These are phyloP conservation scores for Fagopyrum tataricum DNA, from an alignment of 148 eudicot species.

Conservation along the genomic window DNA sequence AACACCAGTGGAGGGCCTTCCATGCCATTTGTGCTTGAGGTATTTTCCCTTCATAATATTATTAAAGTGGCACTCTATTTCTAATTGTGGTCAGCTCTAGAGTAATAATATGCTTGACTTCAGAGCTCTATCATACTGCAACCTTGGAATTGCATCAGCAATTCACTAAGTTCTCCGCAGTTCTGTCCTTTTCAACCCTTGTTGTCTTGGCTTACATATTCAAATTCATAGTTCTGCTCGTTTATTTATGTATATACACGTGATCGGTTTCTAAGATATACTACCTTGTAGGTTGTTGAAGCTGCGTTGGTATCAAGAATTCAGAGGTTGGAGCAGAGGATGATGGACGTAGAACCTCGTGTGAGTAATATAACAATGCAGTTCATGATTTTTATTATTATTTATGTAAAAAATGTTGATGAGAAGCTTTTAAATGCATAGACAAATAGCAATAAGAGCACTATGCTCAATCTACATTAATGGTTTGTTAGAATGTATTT, in stretches of 20 bases:
- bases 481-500: background rate
- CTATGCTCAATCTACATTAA: background rate
- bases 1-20: conserved; percentile 59
- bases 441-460: background rate
- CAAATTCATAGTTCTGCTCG: background rate
- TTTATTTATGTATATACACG: background rate
- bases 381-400: conserved; percentile 35
- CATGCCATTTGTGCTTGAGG: conserved; percentile 95
- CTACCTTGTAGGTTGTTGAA: conserved; percentile 71
- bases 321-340: conserved; percentile 67
- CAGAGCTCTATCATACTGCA: conserved; percentile 4
- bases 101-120: background rate
- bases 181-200: background rate
- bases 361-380: conserved; percentile 67
- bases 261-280: background rate
- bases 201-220: background rate
- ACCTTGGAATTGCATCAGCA: background rate
- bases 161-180: background rate
- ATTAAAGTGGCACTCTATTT: background rate
- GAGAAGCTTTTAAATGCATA: background rate
- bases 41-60: conserved; percentile 12
- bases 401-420: background rate
- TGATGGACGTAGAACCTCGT: conserved; percentile 95
- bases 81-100: background rate
- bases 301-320: conserved; percentile 91